Evolutionary conservation across 2,329 filamentous ascomycete species (phyloP), one percentile per base, ranked within the genome.

Genomic region (Cordyceps sp.): DNA sequence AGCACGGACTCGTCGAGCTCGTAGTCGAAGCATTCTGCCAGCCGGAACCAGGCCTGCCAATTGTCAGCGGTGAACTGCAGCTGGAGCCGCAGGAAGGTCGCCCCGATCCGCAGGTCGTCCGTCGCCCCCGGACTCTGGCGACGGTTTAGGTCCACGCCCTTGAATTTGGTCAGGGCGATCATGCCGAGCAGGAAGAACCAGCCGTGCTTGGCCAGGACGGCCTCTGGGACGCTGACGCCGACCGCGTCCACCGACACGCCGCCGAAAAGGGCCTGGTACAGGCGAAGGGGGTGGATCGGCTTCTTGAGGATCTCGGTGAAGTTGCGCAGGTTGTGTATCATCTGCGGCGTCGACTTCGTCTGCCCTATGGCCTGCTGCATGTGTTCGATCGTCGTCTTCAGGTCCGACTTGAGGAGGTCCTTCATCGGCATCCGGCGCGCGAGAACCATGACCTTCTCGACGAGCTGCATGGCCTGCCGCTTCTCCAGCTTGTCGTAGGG

Each of bases 161-260:
- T 73, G 50, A 93, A 96, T 45, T 85, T 93, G 27, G 79, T 83
- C 35, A 96, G 65, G 3, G 83, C 77, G 34, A 93, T 81, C 64
- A 90, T 80, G 15, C 88, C 88, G 38, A 93, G 70, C 20, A 94
- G 59, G 51, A 90, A 93, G 51, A 84, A 93, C 88, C 88, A 96
- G 29, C 85, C 82, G 42, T 83, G 79, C 17, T 73, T 72, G 0
- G 86, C 85, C 22, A 92, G 57, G 1, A 70, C 68, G 32, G 74
- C 77, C 36, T 90, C 79, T 0, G 71, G 66, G 3, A 68, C 66
- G 28, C 76, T 70, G 7, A 86, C 74, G 0, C 71, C 64, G 5
- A 82, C 67, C 3, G 79, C 73, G 36, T 86, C 73, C 16, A 92
- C 68, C 32, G 74, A 72, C 7, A 85, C 69, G 24, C 80, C 69